Base-by-base conservation (phyloP, 1,139 yeast genomes). In the Yamadazyma songkhlaensis region DNA sequence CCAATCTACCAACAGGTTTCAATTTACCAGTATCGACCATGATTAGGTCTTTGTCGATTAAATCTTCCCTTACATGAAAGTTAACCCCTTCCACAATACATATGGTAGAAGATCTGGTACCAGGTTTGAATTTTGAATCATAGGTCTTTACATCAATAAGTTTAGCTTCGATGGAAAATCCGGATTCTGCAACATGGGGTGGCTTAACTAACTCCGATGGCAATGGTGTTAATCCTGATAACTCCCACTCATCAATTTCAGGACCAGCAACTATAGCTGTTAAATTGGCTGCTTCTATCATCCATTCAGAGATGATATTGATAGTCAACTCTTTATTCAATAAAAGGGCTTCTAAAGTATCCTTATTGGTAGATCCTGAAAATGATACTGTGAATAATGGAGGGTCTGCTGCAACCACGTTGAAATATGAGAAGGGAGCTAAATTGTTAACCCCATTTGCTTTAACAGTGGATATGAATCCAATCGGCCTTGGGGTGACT, bases 271-370 rank as follows among this genome's bases (percentile, higher is more conserved):
- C 57, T 20, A 63, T 62, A 12, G 73, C 59, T n/a, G 76, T 57
- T 45, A 55, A 70, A 50, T 80, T 78, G 10, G 84, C 82, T 12
- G 84, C 84, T 43, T 80, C 86, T 22, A 73, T 59, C 49, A 78
- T 76, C 83, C 83, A 79, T 54, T 80, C 86, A 33, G 79, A 68
- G 27, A 80, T 68, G 37, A 80, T 68, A 51, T 73, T 79, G 48
- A 80, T 69, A n/a, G 82, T 76, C 38, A 72, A 63, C 47, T 80
- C 85, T 4, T 59, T 62, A 3, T 80, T 77, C 17, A 71, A 78
- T 27, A 74, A 50, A 22, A 79, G 52, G 47, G 79, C 79, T 9
- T 48, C 49, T 35, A 65, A 59, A 6, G 84, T 67, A 51, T 80
- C 84, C 51, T 80, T 80, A 13, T 59, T 54, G 6, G 38, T 43